These are phyloP conservation scores for Sporobolomyces phaffii DNA, from an alignment of 768 basidiomycete genomes.

Conservation along the genomic window DNA sequence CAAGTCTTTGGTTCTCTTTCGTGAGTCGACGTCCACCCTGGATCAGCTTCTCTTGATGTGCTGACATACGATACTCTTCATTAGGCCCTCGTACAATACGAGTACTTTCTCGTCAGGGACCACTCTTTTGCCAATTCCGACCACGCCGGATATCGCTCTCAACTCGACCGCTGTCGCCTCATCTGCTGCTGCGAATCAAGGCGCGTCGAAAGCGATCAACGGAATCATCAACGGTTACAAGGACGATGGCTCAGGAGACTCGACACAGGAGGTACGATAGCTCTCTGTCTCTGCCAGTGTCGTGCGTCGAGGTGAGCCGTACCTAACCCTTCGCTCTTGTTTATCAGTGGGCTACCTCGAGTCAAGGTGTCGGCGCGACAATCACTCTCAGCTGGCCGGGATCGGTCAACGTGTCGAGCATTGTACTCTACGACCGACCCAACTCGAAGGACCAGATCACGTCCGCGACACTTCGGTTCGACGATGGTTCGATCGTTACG, in stretches of 20 bases:
- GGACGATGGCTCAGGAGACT: conserved; percentile 3
- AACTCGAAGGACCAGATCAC: conserved; percentile 17
- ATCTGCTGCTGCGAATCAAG: background rate
- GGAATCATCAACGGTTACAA: conserved; percentile 23
- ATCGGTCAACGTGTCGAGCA: background rate
- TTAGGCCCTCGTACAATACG: too few relatives aligned
- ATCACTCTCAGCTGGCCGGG: conserved; percentile 5
- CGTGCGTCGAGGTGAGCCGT: too few relatives aligned
- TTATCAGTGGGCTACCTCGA: conserved; percentile 10
- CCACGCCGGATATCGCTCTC: conserved; percentile 6
- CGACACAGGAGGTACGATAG: background rate
- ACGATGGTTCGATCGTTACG: background rate
- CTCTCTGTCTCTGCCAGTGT: too few relatives aligned
- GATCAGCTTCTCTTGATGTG: too few relatives aligned
- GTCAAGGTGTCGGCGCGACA: conserved; percentile 2
- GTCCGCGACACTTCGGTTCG: background rate
- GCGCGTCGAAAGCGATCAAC: conserved; percentile 19
- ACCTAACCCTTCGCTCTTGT: too few relatives aligned
- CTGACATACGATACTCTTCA: too few relatives aligned
- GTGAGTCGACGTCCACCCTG: too few relatives aligned
- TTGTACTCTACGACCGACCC: conserved; percentile 28
- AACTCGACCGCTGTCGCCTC: conserved; percentile 9
- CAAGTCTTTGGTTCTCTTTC: conserved; percentile 5
- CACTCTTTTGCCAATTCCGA: background rate
- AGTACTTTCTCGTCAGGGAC: background rate